phyloP scores from a whole-genome alignment of 2,329 filamentous ascomycete genomes.

The Curvularia lunata region DNA sequence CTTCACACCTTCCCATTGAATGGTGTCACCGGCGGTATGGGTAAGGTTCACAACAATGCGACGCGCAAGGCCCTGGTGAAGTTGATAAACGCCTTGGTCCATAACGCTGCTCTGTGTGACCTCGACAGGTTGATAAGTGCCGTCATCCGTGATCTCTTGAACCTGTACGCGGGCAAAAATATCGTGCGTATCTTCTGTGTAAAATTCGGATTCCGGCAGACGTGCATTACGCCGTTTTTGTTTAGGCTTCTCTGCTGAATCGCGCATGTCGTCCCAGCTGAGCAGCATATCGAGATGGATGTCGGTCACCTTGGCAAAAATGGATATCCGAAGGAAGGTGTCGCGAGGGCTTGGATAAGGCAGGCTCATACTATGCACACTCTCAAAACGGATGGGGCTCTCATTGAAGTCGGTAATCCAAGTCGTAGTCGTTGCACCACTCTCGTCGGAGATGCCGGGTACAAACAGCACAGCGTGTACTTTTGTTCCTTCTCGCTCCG shows the following conservation, averaged over 20 bases:
- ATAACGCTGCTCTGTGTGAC: slow-evolving; percentile 84
- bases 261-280: slow-evolving; percentile 98
- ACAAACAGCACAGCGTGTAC: slow-evolving; percentile 98
- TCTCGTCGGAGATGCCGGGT: slow-evolving; percentile 80
- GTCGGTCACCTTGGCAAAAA: slow-evolving; percentile 87
- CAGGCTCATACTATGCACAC: slow-evolving; percentile 97
- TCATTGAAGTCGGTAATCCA: slow-evolving; percentile 96
- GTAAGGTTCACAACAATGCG: slow-evolving; percentile 87
- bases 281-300: slow-evolving; percentile 97
- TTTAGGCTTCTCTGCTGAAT: slow-evolving; percentile 64
- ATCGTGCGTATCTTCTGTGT: slow-evolving; percentile 91
- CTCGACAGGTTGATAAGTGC: slow-evolving; percentile 90
- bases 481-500: slow-evolving; percentile 92
- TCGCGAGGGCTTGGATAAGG: slow-evolving; percentile 77
- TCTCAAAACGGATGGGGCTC: slow-evolving; percentile 89
- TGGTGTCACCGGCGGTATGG: slow-evolving; percentile 83
- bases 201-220: slow-evolving; percentile 91
- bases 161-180: slow-evolving; percentile 87
- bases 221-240: slow-evolving; percentile 69
- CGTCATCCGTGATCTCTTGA: slow-evolving; percentile 87
- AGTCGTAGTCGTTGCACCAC: slow-evolving; percentile 91
- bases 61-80: slow-evolving; percentile 92
- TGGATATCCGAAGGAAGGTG: slow-evolving; percentile 80
- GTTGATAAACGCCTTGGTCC: slow-evolving; percentile 89
- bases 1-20: slow-evolving; percentile 87